Conservation (phyloP, 495 filamentous ascomycete genomes). For the Lasiosphaeria ovina region DNA sequence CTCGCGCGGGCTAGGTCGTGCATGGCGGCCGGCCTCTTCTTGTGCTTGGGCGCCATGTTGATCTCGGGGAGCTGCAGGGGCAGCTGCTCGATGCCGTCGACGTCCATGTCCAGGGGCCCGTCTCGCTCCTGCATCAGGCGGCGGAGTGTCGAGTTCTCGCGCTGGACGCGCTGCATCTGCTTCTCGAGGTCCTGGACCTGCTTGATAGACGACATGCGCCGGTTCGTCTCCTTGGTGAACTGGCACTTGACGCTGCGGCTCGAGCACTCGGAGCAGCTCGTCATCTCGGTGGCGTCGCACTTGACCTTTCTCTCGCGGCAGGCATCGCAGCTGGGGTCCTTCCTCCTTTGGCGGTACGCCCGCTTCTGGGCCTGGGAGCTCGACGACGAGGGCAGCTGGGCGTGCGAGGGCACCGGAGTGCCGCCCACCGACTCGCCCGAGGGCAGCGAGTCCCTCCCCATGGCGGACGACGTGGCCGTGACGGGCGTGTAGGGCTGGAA, state of each 20-base stretch:
- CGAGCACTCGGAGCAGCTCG: constrained; percentile 93
- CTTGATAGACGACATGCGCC: constrained; percentile 98
- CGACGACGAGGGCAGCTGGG: constrained; percentile 37
- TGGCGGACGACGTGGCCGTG: constrained; percentile 40
- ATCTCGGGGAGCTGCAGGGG: constrained; percentile 70
- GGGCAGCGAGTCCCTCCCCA: constrained; percentile 54
- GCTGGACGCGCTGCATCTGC: constrained; percentile 72
- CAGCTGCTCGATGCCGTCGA: constrained; percentile 57
- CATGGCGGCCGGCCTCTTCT: constrained; percentile 55
- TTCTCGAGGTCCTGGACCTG: constrained; percentile 97
- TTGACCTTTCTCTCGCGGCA: constrained; percentile 98
- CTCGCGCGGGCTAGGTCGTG: constrained; percentile 72
- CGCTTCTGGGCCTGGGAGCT: constrained; percentile 72
- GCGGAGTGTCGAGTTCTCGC: constrained; percentile 69
- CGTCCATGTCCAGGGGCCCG: constrained; percentile 53
- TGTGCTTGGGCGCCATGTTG: constrained; percentile 59
- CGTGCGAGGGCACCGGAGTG: constrained; percentile 49
- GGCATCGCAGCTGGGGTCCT: constrained; percentile 97
- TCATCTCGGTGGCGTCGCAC: constrained; percentile 95
- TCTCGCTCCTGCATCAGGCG: constrained; percentile 54
- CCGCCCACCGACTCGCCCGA: constrained; percentile 51
- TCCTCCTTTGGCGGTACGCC: constrained; percentile 89
- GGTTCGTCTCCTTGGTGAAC: constrained; percentile 98
- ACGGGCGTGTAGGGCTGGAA: constrained; percentile 49
- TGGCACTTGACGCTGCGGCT: constrained; percentile 95